Evolutionary conservation across 1,284 basidiomycete genomes (phyloP), one percentile per base, ranked within the genome.

Genomic region (Trichosporon asahii): DNA sequence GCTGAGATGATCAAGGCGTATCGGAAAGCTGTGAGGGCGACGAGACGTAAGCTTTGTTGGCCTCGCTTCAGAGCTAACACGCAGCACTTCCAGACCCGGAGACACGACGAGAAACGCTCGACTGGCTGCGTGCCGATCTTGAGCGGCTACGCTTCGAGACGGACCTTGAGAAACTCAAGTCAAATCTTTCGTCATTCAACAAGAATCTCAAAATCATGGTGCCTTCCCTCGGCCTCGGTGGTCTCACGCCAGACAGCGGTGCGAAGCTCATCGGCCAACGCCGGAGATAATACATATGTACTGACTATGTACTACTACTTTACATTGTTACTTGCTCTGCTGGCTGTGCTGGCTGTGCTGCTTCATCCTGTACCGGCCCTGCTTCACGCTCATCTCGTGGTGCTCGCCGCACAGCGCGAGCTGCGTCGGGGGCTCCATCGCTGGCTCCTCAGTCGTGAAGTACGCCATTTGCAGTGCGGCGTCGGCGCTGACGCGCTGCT

Each of bases 381-480:
- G 57, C 74, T 84, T 84, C 14, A 80, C 81, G 29, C 77, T 78
- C 82, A 84, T 81, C 71, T 84, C 82, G 72, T 84, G 82, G 73
- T 82, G 79, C 71, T 84, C 82, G 57, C 82, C 82, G 57, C 76
- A 76, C 7, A 67, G 67, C 29, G 74, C 75, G 63, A 81, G 72
- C 94, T 91, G 91, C 35, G 87, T 84, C 4, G 97, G 97, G 66
- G 88, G 86, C 75, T 89, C 88, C 66, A 94, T 87, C 40, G 80
- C 76, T 1, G 96, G 96, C 46, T 88, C 85, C 81, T 97, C 94
- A 53, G 87, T 84, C 55, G 84, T 87, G 82, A 99, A 99, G 85
- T 98, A 99, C 1, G 89, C 85, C 64, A 90, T 86, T 57, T 89
- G 85, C 71, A 99, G 87, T 4, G 96, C 96, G 75, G 93, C 89